Base-by-base conservation (phyloP, 2,329 filamentous ascomycete species). In the Fusarium torulosum region DNA sequence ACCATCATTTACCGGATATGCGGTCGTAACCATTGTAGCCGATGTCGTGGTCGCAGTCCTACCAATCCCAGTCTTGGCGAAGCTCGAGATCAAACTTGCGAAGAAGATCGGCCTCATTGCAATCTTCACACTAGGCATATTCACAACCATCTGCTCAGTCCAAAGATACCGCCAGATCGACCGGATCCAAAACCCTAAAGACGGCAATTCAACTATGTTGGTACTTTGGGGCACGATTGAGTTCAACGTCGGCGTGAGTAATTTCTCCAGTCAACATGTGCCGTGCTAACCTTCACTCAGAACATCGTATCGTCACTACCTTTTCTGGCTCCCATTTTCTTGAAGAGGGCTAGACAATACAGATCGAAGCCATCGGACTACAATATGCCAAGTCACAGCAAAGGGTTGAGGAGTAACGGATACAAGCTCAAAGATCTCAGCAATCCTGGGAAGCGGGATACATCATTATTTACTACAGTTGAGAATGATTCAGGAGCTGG, bases 201-300 rank as follows among this genome's bases (percentile, higher is more conserved):
- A 86, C 37, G 83, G 84, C 10, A 84, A 86, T 67, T 86, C 85
- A 0, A 86, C 85, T 6, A 84, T 85, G 81, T 76, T 87, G 13
- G 79, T 87, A 1, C 75, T 87, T 1, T 87, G 85, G 85, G 85
- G 85, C 6, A 83, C 82, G 3, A 83, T 87, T 55, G 85, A 87
- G 70, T 84, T 87, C 73, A 86, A 87, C 64, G 80, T 86, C 29
- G 85, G 85, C 13, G 84, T 86, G 79, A 71, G 83, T 70, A 1
- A 2, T 19, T 3, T 21, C 14, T 9, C 4, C 13, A 6, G 2
- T 3, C 1, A 15, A 4, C 3, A n/a, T 15, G 14, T 9, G 2
- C 13, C 3, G 6, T 13, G 15, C 46, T 57, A 15, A 57, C 2
- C 15, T 4, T 23, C 2, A 11, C 0, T 53, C 27, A 83, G 81